Evolutionary conservation across 495 filamentous ascomycete genomes (phyloP), one percentile per base, ranked within the genome.

Genomic region (Cercophora sp.): DNA sequence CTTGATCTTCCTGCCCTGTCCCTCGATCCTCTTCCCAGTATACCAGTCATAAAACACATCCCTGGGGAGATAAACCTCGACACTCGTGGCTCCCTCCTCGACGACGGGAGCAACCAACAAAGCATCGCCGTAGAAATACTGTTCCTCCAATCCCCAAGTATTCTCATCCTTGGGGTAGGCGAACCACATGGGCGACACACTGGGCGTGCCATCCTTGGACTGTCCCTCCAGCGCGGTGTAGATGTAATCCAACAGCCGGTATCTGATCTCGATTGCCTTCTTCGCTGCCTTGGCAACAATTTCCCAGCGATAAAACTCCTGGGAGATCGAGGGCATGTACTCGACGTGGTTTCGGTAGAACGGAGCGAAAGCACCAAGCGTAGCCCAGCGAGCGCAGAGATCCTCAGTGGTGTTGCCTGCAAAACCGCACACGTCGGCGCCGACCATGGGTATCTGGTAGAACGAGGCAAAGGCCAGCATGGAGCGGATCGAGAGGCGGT

Each of bases 291-390:
- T 72, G 1, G 83, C 72, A 0, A 91, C 88, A 0, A 65, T 59
- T 0, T 72, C 62, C 83, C 85, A 93, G 23, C 75, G 79, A 66
- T 95, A 96, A 57, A 89, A 88, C 59, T 96, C 90, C 67, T 95
- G 91, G 0, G 76, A 50, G 4, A 74, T 69, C n/a, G 61, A 69
- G 8, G 65, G 61, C 5, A 61, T 51, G n/a, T n/a, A n/a, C 31
- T 70, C 69, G 37, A 85, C 83, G 70, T 95, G 91, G 64, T 93
- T 87, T 11, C 91, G 82, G 73, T 84, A 95, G 74, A 96, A 96
- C 0, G 90, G 84, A 47, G 78, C 78, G 73, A 91, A 93, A 2
- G 87, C 89, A 1, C 85, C 88, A 0, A 95, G 73, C 5, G 74
- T 79, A 0, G 88, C 82, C 90, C 90, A 96, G 11, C 88, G 84